Evolutionary conservation across 2,329 filamentous ascomycete species (phyloP).

Genomic region (Diaporthe humulicola): DNA sequence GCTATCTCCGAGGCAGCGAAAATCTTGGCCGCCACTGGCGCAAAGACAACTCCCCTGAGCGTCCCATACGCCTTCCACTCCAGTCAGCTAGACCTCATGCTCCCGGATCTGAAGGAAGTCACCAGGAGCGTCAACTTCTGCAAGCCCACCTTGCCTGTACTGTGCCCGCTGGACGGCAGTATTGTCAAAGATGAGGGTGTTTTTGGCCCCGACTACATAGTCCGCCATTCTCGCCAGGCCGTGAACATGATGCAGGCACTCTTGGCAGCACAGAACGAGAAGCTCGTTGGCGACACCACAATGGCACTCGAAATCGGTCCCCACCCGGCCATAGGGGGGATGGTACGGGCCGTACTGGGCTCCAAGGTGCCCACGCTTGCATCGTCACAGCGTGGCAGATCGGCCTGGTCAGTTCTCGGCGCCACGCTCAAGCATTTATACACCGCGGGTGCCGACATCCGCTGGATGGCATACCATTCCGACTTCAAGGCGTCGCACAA

Average conservation of each 20-base stretch:
- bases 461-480: constrained; percentile 11
- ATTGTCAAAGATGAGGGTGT: constrained; percentile 62
- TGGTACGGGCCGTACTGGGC: constrained; percentile 55
- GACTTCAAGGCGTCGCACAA: constrained; percentile 13
- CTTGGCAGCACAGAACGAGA: constrained; percentile 66
- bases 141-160: constrained; percentile 73
- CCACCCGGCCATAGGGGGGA: constrained; percentile 71
- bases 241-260: constrained; percentile 78
- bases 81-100: constrained; percentile 65
- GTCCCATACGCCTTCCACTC: constrained; percentile 69
- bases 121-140: constrained; percentile 58
- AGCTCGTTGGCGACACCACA: constrained; percentile 73
- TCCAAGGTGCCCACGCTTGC: constrained; percentile 65
- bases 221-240: constrained; percentile 73
- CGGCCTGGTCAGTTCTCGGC: constrained; percentile 6
- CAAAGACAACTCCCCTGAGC: constrained; percentile 53
- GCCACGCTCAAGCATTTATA: not conserved
- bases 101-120: constrained; percentile 68
- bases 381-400: constrained; percentile 66
- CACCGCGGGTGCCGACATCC: not conserved
- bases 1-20: constrained; percentile 57
- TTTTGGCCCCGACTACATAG: constrained; percentile 73
- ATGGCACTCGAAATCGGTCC: constrained; percentile 82
- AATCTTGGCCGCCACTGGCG: constrained; percentile 46
- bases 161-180: constrained; percentile 76